Conservation (phyloP, 257 asterid genomes). For the Solanum sejunctum region DNA sequence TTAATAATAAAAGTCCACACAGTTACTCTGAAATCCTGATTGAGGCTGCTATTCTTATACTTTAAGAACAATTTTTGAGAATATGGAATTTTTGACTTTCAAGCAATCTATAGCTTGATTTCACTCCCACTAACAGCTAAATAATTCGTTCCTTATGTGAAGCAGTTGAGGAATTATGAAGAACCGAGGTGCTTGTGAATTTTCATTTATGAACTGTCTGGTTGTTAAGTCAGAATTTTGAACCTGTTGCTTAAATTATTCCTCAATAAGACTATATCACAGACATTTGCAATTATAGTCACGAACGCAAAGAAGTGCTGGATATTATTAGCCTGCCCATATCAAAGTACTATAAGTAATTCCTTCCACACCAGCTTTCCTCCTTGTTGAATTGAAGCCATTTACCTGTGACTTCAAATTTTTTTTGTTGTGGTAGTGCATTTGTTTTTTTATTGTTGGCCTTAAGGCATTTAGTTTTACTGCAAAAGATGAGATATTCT, state of each 20-base stretch:
- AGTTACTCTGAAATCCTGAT: neutral
- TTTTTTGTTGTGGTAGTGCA: neutral
- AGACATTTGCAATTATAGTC: neutral
- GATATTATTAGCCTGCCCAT: neutral
- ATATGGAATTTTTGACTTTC: neutral
- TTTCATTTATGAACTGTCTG: neutral
- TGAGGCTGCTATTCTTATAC: neutral
- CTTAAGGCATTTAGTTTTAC: neutral
- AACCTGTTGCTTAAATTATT: neutral
- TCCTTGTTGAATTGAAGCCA: neutral
- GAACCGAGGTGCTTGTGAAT: neutral
- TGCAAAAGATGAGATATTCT: neutral
- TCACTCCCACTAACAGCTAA: neutral
- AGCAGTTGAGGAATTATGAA: neutral
- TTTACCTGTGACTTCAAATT: neutral
- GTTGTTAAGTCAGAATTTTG: neutral
- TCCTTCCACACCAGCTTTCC: neutral
- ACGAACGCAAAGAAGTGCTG: neutral
- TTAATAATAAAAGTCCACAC: neutral
- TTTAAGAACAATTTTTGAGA: neutral
- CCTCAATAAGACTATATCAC: neutral
- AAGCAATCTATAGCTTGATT: neutral
- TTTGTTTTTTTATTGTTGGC: neutral
- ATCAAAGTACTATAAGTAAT: neutral
- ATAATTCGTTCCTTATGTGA: neutral